Conservation (phyloP, 2,329 filamentous ascomycete genomes). For the Verticillium zaregamsianum region DNA sequence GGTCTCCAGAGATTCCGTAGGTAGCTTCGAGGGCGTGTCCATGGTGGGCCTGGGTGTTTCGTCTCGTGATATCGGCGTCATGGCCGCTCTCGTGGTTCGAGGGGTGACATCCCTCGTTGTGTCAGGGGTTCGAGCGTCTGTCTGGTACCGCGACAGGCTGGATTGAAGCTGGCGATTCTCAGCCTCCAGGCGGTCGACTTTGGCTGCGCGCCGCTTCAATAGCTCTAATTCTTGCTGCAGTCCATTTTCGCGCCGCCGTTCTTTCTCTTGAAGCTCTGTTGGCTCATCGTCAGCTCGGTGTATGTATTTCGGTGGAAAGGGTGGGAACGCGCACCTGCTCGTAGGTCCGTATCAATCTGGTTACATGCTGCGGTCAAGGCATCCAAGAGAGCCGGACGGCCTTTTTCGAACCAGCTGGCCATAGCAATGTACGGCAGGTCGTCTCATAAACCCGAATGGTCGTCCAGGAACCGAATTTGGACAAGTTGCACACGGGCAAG, state of each 20-base stretch:
- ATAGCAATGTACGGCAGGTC: constrained; percentile 17
- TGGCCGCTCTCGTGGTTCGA: not conserved
- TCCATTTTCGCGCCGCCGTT: constrained; percentile 5
- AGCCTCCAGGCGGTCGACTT: constrained; percentile 30
- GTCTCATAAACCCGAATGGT: not conserved
- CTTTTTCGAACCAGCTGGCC: constrained; percentile 34
- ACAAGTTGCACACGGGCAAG: not conserved
- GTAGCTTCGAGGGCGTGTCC: not conserved
- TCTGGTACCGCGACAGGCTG: constrained; percentile 27
- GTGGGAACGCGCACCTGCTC: constrained; percentile 22
- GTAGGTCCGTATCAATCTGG: constrained; percentile 32
- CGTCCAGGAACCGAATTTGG: not conserved
- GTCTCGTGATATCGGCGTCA: not conserved
- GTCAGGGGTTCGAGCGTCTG: constrained; percentile 5
- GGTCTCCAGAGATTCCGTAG: not conserved
- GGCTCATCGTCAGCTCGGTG: constrained; percentile 6
- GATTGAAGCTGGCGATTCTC: constrained; percentile 37
- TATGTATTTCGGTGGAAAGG: too few relatives aligned
- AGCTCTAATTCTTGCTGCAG: constrained; percentile 25
- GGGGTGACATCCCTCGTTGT: constrained; percentile 3
- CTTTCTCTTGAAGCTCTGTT: constrained; percentile 20
- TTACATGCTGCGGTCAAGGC: constrained; percentile 35
- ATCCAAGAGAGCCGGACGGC: constrained; percentile 33
- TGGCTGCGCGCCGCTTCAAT: constrained; percentile 24
- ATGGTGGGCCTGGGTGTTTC: not conserved